phyloP scores from a whole-genome alignment of 2,329 filamentous ascomycete genomes.

The Scytalidium sp. region DNA sequence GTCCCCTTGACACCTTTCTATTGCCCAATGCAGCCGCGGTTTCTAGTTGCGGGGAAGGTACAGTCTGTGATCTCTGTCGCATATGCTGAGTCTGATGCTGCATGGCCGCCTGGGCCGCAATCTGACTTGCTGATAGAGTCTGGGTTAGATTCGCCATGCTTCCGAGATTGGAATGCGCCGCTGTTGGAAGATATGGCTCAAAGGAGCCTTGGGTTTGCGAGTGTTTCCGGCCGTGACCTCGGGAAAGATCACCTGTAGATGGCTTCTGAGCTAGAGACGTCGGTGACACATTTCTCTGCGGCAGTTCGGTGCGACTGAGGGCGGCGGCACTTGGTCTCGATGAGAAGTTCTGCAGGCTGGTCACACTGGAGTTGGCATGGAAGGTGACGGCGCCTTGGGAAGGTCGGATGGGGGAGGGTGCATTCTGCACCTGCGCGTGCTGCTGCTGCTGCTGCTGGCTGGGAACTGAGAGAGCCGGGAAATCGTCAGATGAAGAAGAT shows the following conservation, averaged over 20 bases:
- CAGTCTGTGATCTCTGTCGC: slow-evolving; percentile 72
- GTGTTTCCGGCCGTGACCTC: slow-evolving; percentile 59
- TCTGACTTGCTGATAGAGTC: slow-evolving; percentile 64
- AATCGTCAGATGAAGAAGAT: slow-evolving; percentile 43
- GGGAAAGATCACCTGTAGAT: slow-evolving; percentile 22
- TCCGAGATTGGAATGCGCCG: slow-evolving; percentile 33
- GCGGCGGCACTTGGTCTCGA: slow-evolving; percentile 38
- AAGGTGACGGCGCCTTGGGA: slow-evolving; percentile 47
- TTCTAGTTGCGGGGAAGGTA: slow-evolving; percentile 48
- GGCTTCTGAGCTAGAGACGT: slow-evolving; percentile 37
- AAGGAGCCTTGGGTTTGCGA: slow-evolving; percentile 76
- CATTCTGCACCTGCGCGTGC: slow-evolving; percentile 15
- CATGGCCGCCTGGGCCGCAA: slow-evolving; percentile 76
- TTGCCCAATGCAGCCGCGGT: slow-evolving; percentile 15
- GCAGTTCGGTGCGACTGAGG: slow-evolving; percentile 16
- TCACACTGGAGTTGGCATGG: slow-evolving; percentile 45
- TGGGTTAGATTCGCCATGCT: slow-evolving; percentile 26
- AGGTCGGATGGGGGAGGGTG: slow-evolving; percentile 37
- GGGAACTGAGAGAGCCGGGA: slow-evolving; percentile 40
- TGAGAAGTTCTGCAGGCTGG: slow-evolving; percentile 52
- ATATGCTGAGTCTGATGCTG: slow-evolving; percentile 49
- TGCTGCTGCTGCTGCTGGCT: slow-evolving; percentile 5
- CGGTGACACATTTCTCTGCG: slow-evolving; percentile 35
- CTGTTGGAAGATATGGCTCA: slow-evolving; percentile 67
- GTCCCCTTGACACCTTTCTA: slow-evolving; percentile 33